Base-by-base conservation (phyloP, 352 stramenopile species). In the Globisporangium rhizosaccharum region DNA sequence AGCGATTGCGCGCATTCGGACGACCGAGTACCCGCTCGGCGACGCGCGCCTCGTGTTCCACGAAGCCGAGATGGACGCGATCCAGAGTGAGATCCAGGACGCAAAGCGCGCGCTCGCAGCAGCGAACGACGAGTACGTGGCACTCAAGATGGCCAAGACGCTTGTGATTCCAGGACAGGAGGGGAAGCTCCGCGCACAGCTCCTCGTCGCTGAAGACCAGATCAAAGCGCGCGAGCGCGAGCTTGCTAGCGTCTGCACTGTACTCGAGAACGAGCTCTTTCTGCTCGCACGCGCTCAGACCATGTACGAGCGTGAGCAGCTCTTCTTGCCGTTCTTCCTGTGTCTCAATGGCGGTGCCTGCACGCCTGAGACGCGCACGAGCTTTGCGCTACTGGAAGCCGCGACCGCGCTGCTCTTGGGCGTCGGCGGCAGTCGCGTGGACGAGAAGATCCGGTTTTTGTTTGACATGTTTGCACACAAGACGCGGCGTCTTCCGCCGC, bases 261-360 rank as follows among this genome's bases (percentile, higher is more conserved):
- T 82, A 20, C 71, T 83, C n/a, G 80, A 89, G 9, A 72, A 87
- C 53, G 85, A 94, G 37, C 68, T 90, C 42, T 94, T 91, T 50
- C 62, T 94, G 17, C 66, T 89, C 10, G 70, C 81, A 33, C 79
- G 82, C 18, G 82, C 79, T 0, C 73, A 92, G 26, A 64, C 73
- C 23, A 53, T 79, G 4, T 81, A 73, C 41, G 68, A 83, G 25
- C 70, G 71, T 42, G 82, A 94, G 65, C 65, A 85, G 51, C 63
- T 79, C n/a, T 92, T 90, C 56, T 59, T 82, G 9, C 73, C 82
- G 26, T 72, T 89, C 17, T 94, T 85, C 46, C 62, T 51, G 12
- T 73, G 68, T 48, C 52, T 90, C 7, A 70, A 77, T 44, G 51
- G 46, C 8, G 58, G 39, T 12, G 37, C 49, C 10, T 59, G n/a